Base-by-base conservation (phyloP, 2,329 filamentous ascomycete species). In the Claviceps humidiphila region DNA sequence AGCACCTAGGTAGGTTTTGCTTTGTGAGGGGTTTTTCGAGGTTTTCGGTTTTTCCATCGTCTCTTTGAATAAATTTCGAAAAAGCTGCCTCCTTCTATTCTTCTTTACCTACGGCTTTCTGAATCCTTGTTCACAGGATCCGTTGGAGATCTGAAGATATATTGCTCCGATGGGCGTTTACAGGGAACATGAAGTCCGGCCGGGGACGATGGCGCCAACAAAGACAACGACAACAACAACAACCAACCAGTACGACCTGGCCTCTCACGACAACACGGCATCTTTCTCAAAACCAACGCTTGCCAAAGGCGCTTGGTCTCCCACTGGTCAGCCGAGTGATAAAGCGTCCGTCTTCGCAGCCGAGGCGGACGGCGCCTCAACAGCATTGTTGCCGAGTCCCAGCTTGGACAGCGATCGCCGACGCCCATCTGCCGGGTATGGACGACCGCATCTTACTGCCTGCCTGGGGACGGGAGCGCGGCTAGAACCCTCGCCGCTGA, bases 371-470 rank as follows among this genome's bases (percentile, higher is more conserved):
- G 34, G 47, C 4, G 40, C 14, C 17, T 20, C 54, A 16, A 52
- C 52, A 14, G 53, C 57, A 34, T 49, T 58, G 7, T 60, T 59
- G 9, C 52, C 55, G 17, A 62, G 61, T 49, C 59, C 61, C 22
- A 51, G 58, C 5, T 56, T 53, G 13, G 59, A 56, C 38, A 54
- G 53, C 40, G 40, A n/a, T 17, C 40, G 40, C n/a, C 40, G 40
- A 41, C 40, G 7, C n/a, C 39, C 53, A 58, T 14, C 47, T 58
- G 14, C 60, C 57, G 8, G 56, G 8, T 4, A n/a, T 17, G n/a
- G 40, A 34, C 30, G 9, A 11, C 9, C 30, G 30, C 30, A 34
- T 11, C 30, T 34, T 34, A 34, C 30, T 34, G 30, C 30, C 30
- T 34, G 7, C 40, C 17, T 17, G n/a, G n/a, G 40, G 11, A 2